Percentiles rank a stretch among this genome's conserved stretches.
Conservation (phyloP, 352 stramenopile species). For the Globisporangium spiculum region DNA sequence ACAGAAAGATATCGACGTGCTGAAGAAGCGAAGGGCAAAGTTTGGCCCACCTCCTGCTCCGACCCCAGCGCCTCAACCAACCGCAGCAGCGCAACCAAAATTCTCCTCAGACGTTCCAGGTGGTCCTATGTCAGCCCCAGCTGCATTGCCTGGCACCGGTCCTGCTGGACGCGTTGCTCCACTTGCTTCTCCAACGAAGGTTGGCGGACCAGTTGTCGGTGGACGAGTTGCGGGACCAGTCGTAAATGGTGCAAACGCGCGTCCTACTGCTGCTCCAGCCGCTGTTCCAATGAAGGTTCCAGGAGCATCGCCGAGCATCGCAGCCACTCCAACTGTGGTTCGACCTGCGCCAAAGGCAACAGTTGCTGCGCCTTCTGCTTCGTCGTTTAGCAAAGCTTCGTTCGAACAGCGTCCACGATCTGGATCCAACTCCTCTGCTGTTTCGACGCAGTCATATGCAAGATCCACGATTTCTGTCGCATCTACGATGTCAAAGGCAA, state of each 20-base stretch:
- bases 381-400: conserved; percentile 4
- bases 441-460: conserved; percentile 77
- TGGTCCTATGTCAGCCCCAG: conserved; percentile 46
- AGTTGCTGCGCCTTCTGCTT: conserved; percentile 4
- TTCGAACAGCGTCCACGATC: conserved; percentile 51
- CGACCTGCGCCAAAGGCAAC: conserved; percentile 16
- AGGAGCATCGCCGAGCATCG: conserved; percentile 8
- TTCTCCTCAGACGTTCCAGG: conserved; percentile 14
- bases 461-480: conserved; percentile 75
- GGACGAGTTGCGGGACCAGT: conserved; percentile 7
- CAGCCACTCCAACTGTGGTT: conserved; percentile 17
- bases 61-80: conserved; percentile 8
- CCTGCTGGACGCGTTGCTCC: conserved; percentile 10
- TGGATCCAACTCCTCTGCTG: conserved; percentile 67
- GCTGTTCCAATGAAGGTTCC: conserved; percentile 11
- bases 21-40: conserved; percentile 70
- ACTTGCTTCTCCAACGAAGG: conserved; percentile 14
- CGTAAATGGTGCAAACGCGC: conserved; percentile 7
- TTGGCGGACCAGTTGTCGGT: neutral
- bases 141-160: conserved; percentile 40
- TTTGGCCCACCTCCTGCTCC: conserved; percentile 35
- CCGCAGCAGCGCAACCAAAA: conserved; percentile 9
- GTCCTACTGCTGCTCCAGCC: conserved; percentile 1
- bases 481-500: conserved; percentile 71
- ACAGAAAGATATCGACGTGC: conserved; percentile 77